phyloP scores from a whole-genome alignment of 768 basidiomycete species.

The Rhodotorula paludigena region DNA sequence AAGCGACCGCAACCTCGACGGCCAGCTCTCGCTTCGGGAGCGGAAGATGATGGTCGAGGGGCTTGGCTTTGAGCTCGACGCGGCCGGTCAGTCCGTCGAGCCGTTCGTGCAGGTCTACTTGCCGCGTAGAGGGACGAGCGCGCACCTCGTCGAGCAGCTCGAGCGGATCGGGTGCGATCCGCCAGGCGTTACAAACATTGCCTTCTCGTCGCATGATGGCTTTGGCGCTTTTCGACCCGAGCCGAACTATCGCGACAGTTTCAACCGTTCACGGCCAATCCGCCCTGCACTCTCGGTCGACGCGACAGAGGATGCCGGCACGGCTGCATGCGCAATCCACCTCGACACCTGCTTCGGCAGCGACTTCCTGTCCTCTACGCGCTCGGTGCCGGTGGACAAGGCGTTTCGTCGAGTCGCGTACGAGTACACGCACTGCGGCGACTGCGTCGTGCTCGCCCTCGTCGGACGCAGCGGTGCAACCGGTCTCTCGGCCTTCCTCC shows the following conservation, averaged over 20 bases:
- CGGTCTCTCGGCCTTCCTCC: conserved; percentile 49
- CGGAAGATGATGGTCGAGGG: conserved; percentile 15
- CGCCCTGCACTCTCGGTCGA: background rate
- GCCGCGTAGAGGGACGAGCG: conserved; percentile 6
- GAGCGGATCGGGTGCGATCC: conserved; percentile 3
- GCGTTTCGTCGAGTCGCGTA: conserved; percentile 48
- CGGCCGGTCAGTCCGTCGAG: rapidly evolving
- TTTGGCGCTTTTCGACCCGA: conserved; percentile 44
- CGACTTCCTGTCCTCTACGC: background rate
- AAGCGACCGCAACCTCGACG: conserved; percentile 10
- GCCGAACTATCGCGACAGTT: background rate
- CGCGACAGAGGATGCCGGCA: background rate
- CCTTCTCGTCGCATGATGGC: conserved; percentile 45
- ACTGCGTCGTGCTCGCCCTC: conserved; percentile 47
- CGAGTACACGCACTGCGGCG: conserved; percentile 47
- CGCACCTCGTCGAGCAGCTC: background rate
- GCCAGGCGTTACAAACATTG: conserved; percentile 9
- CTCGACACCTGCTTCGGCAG: conserved; percentile 41
- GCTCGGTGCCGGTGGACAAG: background rate
- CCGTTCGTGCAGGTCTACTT: background rate
- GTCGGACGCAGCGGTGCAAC: conserved; percentile 45
- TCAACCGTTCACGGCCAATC: background rate
- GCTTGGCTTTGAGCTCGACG: background rate
- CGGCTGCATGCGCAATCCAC: conserved; percentile 32
- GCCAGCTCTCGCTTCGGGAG: conserved; percentile 22